Conservation (phyloP, 1,139 yeast species). For the Lodderomyces parapsilosis region DNA sequence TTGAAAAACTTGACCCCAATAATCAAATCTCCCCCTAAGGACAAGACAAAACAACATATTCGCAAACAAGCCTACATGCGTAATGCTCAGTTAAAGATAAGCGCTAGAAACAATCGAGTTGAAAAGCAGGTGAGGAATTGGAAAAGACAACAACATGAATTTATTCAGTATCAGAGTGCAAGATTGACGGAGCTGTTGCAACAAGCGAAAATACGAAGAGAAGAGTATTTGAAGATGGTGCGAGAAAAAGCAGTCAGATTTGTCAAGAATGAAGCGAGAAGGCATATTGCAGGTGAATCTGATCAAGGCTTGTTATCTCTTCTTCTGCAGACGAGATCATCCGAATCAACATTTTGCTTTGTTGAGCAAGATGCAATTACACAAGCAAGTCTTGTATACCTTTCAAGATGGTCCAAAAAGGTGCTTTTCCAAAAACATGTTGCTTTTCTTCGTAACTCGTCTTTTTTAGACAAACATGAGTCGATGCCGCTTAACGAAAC, state of each 20-base stretch:
- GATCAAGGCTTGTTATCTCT: neutral
- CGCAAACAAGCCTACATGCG: conserved; percentile 8
- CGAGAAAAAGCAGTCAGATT: conserved; percentile 16
- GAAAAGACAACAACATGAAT: conserved; percentile 13
- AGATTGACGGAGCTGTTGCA: conserved; percentile 15
- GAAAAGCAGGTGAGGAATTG: conserved; percentile 15
- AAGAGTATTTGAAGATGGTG: conserved; percentile 16
- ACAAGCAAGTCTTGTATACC: neutral
- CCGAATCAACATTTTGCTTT: neutral
- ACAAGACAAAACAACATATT: conserved; percentile 6
- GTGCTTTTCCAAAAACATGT: conserved; percentile 11
- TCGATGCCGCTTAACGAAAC: conserved; percentile 13
- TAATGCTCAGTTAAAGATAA: conserved; percentile 13
- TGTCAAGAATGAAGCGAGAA: neutral
- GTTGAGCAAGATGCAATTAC: neutral
- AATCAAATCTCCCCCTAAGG: conserved; percentile 10
- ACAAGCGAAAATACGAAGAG: conserved; percentile 20
- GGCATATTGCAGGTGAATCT: neutral
- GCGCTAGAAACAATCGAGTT: conserved; percentile 15
- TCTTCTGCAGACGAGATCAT: neutral
- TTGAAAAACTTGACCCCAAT: conserved; percentile 21
- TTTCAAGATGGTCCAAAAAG: conserved; percentile 4
- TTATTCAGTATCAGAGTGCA: conserved; percentile 10
- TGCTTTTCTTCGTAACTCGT: conserved; percentile 7
- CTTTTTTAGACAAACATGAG: conserved; percentile 12